Base-by-base conservation (phyloP, 2,329 filamentous ascomycete species). In the Alternaria gaisen region DNA sequence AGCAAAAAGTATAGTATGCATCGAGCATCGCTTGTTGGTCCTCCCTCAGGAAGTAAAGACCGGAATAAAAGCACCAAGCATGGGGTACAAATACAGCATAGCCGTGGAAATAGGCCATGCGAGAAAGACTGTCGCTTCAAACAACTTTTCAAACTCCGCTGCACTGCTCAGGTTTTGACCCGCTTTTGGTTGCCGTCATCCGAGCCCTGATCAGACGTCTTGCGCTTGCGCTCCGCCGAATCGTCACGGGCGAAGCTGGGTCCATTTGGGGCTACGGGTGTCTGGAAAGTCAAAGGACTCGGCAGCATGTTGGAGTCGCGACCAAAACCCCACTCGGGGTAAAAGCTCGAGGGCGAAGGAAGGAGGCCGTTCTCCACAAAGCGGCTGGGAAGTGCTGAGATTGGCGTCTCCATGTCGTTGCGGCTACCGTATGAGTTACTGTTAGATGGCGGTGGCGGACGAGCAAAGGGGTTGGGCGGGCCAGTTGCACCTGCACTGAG, bases 391-490 rank as follows among this genome's bases (percentile, higher is more conserved):
- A 99, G 83, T 4, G 94, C 94, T 2, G 94, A 97, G n/a, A 96
- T 93, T 0, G 95, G 95, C 0, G 95, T 95, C 74, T 95, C 89
- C 77, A 79, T 77, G 42, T 80, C 73, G 14, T 69, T 62, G 52
- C 66, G 63, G 50, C 77, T 80, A 50, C 74, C 73, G 50, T 80
- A 79, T 60, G 80, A 71, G 68, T 73, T 70, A 73, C 80, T 83
- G 70, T 85, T 87, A 58, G 88, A 84, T 28, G 93, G 92, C 5
- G 91, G 93, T 26, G 90, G 87, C 1, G 94, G 95, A 42, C 94
- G 87, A 8, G 95, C 95, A 77, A 98, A 99, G 0, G 95, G 95
- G 77, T 99, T 99, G 2, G 93, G 93, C 14, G 95, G 95, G 0
- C 95, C 95, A 38, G 90, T 91, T 9, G 95, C 94, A 41, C 95